Percentiles rank a stretch among this genome's conserved stretches.
Evolutionary conservation across 2,329 filamentous ascomycete species (phyloP).

Genomic region (Fusarium vanettenii): DNA sequence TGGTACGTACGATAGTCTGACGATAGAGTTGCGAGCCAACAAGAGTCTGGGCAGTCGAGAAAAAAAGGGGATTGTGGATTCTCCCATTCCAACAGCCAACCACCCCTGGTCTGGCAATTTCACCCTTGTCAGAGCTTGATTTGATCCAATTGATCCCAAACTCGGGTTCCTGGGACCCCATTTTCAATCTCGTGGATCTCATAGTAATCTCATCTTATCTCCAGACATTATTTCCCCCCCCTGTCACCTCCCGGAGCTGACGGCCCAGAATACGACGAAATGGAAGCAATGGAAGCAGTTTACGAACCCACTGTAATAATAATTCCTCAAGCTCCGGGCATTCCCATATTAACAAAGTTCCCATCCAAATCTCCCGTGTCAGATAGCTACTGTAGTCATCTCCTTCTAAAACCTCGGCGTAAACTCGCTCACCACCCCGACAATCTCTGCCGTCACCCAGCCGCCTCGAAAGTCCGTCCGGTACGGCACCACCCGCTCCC

Average conservation of each 20-base stretch:
- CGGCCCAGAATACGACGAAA: constrained; percentile 7
- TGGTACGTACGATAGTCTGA: constrained; percentile 17
- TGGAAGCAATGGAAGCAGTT: constrained; percentile 5
- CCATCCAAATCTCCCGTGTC: constrained; percentile 7
- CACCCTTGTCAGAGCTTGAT: constrained; percentile 30
- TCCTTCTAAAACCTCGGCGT: constrained; percentile 48
- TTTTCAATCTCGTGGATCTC: constrained; percentile 10
- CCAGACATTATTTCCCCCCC: not conserved
- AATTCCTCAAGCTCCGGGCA: not conserved
- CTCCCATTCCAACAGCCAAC: constrained; percentile 18
- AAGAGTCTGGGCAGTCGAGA: not conserved
- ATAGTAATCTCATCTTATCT: constrained; percentile 26
- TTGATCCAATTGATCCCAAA: constrained; percentile 29
- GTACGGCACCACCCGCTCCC: constrained; percentile 68
- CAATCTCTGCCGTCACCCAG: constrained; percentile 71
- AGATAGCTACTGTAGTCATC: not conserved
- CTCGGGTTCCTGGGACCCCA: constrained; percentile 3
- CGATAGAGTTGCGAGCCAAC: constrained; percentile 15
- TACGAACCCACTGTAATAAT: constrained; percentile 2
- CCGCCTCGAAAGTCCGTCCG: constrained; percentile 73
- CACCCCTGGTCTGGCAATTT: constrained; percentile 25
- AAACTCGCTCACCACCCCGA: constrained; percentile 60
- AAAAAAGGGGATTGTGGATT: constrained; percentile 2
- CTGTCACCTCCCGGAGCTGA: constrained; percentile 15
- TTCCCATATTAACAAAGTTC: not conserved